Evolutionary conservation across 1,284 basidiomycete genomes (phyloP), one percentile per base, ranked within the genome.

Genomic region (Peniophora sp.): DNA sequence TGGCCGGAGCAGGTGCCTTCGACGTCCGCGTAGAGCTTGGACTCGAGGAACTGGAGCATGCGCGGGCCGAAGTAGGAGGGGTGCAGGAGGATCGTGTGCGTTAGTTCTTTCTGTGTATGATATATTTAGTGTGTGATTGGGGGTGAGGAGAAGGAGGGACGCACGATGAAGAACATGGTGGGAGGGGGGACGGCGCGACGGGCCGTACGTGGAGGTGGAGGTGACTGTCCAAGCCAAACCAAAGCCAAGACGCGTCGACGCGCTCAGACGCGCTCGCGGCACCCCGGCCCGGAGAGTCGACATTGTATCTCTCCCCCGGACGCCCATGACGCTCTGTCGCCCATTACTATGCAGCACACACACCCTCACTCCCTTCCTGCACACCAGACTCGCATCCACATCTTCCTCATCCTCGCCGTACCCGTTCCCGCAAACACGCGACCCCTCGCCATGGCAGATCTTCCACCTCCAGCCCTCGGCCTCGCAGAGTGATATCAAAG

Each of bases 1-100:
- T 90, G 85, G 49, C 96, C 96, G 37, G 90, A 92, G 64, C 96
- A 98, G 47, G 95, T 97, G 35, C 96, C 96, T 68, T 99, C 96
- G 53, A 98, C 95, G 66, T 98, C 95, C 18, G 92, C 84, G 64
- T 95, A 93, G 22, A 99, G 79, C 68, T 97, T 97, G 51, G 87
- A 86, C 64, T 92, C 85, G 53, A 99, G 81, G 69, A 92, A 97
- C 57, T 91, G 88, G 53, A 92, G 80, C 82, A 98, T 94, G 55
- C 90, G 87, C 5, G 96, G 92, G 14, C 96, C 96, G 66, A 98
- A 99, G 72, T 96, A 99, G 20, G 95, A 97, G 14, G 96, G 96
- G 66, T 98, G 96, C 23, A 99, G 79, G 49, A 95, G 84, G 64
- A 98, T 96, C 3, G 92, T 94, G 68, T 98, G 93, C 24, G 91